Evolutionary conservation across 805 yeast genomes (phyloP).

Genomic region (Starmerella vitae): DNA sequence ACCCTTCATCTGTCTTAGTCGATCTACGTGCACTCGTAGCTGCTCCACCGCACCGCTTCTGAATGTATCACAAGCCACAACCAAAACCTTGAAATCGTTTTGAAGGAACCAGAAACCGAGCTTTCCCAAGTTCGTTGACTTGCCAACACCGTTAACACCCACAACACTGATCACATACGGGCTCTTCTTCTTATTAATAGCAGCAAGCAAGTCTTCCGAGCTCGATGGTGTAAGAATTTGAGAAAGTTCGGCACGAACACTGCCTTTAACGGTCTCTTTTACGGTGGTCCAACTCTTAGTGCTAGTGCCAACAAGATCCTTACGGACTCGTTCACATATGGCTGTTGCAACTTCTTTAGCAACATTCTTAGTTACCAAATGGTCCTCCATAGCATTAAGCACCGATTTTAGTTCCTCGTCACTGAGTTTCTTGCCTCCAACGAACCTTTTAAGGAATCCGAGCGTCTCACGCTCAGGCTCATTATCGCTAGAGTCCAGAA

Average conservation of each 20-base stretch:
- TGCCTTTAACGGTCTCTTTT: constrained; percentile 48
- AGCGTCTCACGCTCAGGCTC: constrained; percentile 31
- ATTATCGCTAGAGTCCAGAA: constrained; percentile 23
- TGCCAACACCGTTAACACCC: constrained; percentile 97
- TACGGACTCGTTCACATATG: constrained; percentile 55
- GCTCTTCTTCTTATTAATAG: constrained; percentile 42
- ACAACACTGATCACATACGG: constrained; percentile 96
- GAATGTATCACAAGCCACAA: constrained; percentile 96
- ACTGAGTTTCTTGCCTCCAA: constrained; percentile 58
- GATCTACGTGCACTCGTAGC: constrained; percentile 80
- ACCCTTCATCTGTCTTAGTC: constrained; percentile 49
- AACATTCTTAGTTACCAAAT: constrained; percentile 71
- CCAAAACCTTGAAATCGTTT: constrained; percentile 69
- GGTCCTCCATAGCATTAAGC: constrained; percentile 53
- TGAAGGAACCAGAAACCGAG: constrained; percentile 91
- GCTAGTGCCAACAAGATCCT: constrained; percentile 56
- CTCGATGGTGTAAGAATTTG: constrained; percentile 82
- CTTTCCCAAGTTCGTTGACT: constrained; percentile 88
- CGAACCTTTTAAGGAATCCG: constrained; percentile 43
- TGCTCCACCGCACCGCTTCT: constrained; percentile 99
- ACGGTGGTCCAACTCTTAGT: constrained; percentile 64
- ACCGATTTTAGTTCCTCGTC: constrained; percentile 53
- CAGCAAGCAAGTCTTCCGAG: constrained; percentile 72
- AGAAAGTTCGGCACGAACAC: constrained; percentile 45
- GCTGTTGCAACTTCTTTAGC: constrained; percentile 78